Percentiles rank a stretch among this genome's conserved stretches.
phyloP scores from a whole-genome alignment of 306 rosid genomes.

The Lithocarpus polystachyus region DNA sequence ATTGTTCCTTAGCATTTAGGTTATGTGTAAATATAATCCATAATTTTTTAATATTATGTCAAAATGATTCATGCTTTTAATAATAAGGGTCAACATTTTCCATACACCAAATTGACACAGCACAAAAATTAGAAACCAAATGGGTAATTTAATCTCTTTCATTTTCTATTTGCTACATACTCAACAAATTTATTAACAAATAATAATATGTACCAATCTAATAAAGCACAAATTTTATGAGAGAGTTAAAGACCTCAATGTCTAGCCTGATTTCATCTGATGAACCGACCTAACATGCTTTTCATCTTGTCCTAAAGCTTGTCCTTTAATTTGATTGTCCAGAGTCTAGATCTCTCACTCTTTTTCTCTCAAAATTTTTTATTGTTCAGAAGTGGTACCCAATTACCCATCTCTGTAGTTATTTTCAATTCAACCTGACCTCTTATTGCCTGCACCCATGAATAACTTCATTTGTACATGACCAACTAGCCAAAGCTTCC shows the following conservation, averaged over 20 bases:
- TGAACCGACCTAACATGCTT: neutral
- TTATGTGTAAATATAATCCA: too few species aligned
- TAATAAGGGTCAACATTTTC: too few species aligned
- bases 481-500: constrained; percentile 26
- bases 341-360: neutral
- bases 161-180: too few species aligned
- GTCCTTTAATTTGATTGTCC: constrained; percentile 28
- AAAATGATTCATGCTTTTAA: too few species aligned
- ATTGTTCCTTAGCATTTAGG: too few species aligned
- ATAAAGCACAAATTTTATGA: too few species aligned
- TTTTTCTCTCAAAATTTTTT: constrained; percentile 1
- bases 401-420: neutral
- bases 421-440: neutral
- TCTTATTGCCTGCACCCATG: neutral
- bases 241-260: neutral
- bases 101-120: too few species aligned
- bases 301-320: neutral
- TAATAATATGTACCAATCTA: neutral
- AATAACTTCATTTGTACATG: constrained; percentile 20
- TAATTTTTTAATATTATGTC: too few species aligned
- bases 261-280: neutral
- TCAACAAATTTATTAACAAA: too few species aligned
- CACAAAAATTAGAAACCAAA: too few species aligned
- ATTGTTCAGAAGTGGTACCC: constrained; percentile 6
- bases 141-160: too few species aligned